Conservation (phyloP, 768 basidiomycete species). For the Panaeolus papilionaceus region DNA sequence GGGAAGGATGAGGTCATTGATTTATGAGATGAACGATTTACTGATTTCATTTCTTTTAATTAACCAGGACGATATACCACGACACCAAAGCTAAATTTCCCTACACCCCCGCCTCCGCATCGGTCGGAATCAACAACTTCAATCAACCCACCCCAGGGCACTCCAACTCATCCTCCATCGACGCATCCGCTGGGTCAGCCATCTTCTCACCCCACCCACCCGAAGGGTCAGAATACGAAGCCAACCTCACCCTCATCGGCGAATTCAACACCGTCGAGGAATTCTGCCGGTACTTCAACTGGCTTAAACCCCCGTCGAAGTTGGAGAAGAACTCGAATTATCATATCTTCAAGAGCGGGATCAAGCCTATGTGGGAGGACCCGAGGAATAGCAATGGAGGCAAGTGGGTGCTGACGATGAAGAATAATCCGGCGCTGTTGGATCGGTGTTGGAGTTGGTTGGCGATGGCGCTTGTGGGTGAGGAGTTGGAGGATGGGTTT, state of each 20-base stretch:
- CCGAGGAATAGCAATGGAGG: conserved; percentile 90
- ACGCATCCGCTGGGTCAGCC: conserved; percentile 22
- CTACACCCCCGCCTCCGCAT: conserved; percentile 52
- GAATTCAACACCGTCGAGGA: conserved; percentile 91
- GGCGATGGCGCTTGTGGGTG: conserved; percentile 90
- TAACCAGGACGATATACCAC: conserved; percentile 84
- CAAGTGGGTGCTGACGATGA: conserved; percentile 96
- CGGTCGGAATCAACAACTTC: conserved; percentile 25
- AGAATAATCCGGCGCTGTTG: conserved; percentile 76
- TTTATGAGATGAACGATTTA: too few species aligned
- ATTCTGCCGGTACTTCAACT: conserved; percentile 93
- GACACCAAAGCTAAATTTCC: conserved; percentile 82
- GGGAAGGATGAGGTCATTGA: too few species aligned
- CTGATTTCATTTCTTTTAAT: conserved; percentile 19
- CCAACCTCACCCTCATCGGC: conserved; percentile 84
- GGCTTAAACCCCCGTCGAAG: conserved; percentile 90
- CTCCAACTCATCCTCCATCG: conserved; percentile 29
- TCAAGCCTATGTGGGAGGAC: conserved; percentile 99
- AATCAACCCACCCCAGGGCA: conserved; percentile 28
- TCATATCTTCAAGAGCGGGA: conserved; percentile 93
- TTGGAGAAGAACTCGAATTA: conserved; percentile 93
- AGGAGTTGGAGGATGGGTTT: conserved; percentile 63
- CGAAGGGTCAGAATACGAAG: conserved; percentile 82
- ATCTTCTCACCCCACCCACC: conserved; percentile 49
- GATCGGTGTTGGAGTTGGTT: conserved; percentile 93